These are phyloP conservation scores for Leccinum ambiguum DNA, from an alignment of 1,284 basidiomycete species.

Conservation along the genomic window DNA sequence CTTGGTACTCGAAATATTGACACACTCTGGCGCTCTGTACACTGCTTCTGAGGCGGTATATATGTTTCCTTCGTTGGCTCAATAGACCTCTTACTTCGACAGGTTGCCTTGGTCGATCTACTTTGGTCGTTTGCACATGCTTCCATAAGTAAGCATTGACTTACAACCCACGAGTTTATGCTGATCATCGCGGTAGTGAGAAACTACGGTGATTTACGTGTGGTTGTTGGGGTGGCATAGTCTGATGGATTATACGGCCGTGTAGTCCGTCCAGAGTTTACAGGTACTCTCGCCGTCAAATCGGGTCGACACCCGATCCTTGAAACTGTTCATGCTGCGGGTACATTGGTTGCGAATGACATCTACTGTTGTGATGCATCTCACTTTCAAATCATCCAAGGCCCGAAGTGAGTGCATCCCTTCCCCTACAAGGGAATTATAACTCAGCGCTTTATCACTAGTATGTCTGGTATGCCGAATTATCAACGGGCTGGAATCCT, in stretches of 20 bases:
- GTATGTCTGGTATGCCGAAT: conserved; percentile 72
- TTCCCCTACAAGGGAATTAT: background rate
- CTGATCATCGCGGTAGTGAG: conserved; percentile 47
- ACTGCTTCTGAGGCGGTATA: conserved; percentile 84
- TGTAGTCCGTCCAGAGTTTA: conserved; percentile 85
- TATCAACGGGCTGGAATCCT: background rate
- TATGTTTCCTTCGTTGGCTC: background rate
- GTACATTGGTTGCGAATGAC: conserved; percentile 82
- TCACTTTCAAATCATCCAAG: conserved; percentile 86
- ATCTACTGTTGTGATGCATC: conserved; percentile 81
- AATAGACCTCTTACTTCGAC: background rate
- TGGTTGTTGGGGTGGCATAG: background rate
- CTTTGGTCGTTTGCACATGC: conserved; percentile 83
- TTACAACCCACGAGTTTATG: background rate
- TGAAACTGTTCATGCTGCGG: conserved; percentile 68
- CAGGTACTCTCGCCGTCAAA: conserved; percentile 83
- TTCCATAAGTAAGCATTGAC: conserved; percentile 60
- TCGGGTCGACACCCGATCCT: conserved; percentile 85
- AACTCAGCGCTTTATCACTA: conserved; percentile 29
- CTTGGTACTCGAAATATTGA: conserved; percentile 63
- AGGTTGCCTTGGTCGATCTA: conserved; percentile 85
- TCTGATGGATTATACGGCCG: background rate
- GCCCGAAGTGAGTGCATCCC: conserved; percentile 68
- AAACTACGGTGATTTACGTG: conserved; percentile 57
- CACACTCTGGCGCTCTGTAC: conserved; percentile 75